These are phyloP conservation scores for Zopfia rhizophila DNA, from an alignment of 2,329 filamentous ascomycete species.

Conservation along the genomic window DNA sequence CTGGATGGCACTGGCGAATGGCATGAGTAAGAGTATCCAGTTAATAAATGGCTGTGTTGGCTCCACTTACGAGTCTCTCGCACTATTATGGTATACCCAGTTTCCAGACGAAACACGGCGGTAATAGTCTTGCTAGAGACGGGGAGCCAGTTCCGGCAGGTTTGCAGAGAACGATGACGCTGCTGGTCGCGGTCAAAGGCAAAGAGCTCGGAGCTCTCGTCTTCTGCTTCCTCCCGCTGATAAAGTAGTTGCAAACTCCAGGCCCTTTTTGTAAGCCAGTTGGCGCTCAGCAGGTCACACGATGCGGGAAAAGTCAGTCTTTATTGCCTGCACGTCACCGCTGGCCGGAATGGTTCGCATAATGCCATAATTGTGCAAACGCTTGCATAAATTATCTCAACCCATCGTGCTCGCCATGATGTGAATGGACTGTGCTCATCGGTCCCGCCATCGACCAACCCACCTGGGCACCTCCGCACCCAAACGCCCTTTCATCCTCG, in stretches of 20 bases:
- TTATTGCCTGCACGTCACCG: conserved; percentile 9
- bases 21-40: conserved; percentile 40
- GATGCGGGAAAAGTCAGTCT: conserved; percentile 3
- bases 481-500: background rate
- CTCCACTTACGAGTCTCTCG: conserved; percentile 41
- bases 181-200: conserved; percentile 30
- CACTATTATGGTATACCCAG: conserved; percentile 25
- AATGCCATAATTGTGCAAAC: conserved; percentile 19
- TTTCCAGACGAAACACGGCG: conserved; percentile 32
- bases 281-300: conserved; percentile 15
- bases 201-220: conserved; percentile 29
- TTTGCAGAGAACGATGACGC: conserved; percentile 41
- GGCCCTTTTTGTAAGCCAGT: conserved; percentile 25
- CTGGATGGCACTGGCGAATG: conserved; percentile 40
- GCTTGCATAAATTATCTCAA: too few relatives aligned
- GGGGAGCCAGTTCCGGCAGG: conserved; percentile 28
- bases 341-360: conserved; percentile 5
- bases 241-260: conserved; percentile 33
- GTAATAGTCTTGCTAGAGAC: conserved; percentile 25
- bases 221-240: conserved; percentile 35
- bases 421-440: conserved; percentile 22
- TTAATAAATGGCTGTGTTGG: conserved; percentile 42
- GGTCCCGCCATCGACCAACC: conserved; percentile 21
- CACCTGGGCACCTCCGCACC: conserved; percentile 1
- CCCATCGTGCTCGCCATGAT: too few relatives aligned